Evolutionary conservation across 1,284 basidiomycete species (phyloP), one percentile per base, ranked within the genome.

Genomic region (Phylloporus gajari): DNA sequence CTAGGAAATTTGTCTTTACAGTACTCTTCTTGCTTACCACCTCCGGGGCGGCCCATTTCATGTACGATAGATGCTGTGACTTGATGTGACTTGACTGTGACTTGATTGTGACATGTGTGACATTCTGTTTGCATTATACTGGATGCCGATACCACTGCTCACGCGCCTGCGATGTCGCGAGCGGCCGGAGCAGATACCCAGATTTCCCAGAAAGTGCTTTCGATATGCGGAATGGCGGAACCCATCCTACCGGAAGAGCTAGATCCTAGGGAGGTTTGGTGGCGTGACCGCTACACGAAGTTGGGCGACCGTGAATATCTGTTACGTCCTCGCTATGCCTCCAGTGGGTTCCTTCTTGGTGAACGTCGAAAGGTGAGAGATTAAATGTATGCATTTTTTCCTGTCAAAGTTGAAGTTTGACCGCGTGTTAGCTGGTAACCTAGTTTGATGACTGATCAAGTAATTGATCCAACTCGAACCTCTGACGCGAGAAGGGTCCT

Each of bases 231-330:
- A 21, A 44, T 27, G 9, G 3, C 61, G 11, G 61, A 62, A 7
- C n/a, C 0, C n/a, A 44, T 42, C 11, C 46, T 7, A n/a, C 65
- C 68, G 7, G 72, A 70, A 12, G 59, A 73, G 32, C 65, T 70
- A 3, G 68, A 70, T 35, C 58, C 65, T 8, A 82, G 68, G 61
- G 66, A 67, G 53, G 51, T 61, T 59, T 69, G 53, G 70, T 65
- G 58, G 59, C 69, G 48, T 67, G 32, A 51, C 5, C 67, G 53
- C 3, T 73, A 67, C 40, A 0, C 64, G 30, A 60, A 30, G 7
- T 42, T 74, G 2, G 75, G 79, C 58, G 71, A 48, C 23, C 40
- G 35, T 25, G 68, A 61, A 58, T 68, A 68, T 27, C 30, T 64
- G 17, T 38, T 68, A 35, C 68, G 68, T 21, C 68, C 23, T 4